Conservation (phyloP, 768 basidiomycete genomes). For the Lactarius trivialis region DNA sequence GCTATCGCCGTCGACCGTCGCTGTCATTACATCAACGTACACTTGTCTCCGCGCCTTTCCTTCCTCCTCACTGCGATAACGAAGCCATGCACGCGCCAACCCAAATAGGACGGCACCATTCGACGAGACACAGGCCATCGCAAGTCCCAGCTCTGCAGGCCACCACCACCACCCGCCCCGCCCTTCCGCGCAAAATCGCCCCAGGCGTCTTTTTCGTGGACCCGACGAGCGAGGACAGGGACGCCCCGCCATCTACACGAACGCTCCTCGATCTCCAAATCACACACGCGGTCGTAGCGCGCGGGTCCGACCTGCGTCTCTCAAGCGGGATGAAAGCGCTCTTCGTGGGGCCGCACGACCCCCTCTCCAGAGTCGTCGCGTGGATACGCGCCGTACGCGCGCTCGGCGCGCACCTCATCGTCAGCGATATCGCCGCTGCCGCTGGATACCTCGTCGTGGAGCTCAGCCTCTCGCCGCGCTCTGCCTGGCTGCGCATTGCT, state of each 20-base stretch:
- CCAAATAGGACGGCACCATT: not conserved
- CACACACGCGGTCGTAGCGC: slow-evolving; percentile 9
- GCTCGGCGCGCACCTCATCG: slow-evolving; percentile 9
- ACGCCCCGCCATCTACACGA: not conserved
- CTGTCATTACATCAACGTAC: not conserved
- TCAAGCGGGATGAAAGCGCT: slow-evolving; percentile 12
- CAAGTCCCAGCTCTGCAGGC: not conserved
- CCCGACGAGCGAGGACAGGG: not conserved
- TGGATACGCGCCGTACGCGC: slow-evolving; percentile 15
- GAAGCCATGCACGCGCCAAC: not conserved
- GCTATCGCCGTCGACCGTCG: not conserved
- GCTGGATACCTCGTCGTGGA: slow-evolving; percentile 17
- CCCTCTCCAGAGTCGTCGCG: slow-evolving; percentile 12
- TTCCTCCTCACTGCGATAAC: not conserved
- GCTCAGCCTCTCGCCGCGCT: slow-evolving; percentile 2
- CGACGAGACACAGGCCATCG: not conserved
- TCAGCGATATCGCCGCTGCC: slow-evolving; percentile 6
- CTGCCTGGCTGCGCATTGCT: slow-evolving; percentile 15
- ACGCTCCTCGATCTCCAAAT: slow-evolving; percentile 1
- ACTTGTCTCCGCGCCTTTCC: not conserved
- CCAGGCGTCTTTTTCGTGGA: slow-evolving; percentile 10
- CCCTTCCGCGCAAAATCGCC: slow-evolving; percentile 13
- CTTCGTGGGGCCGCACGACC: slow-evolving; percentile 11
- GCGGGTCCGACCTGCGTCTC: not conserved
- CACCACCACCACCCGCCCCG: not conserved